Evolutionary conservation across 2,329 filamentous ascomycete genomes (phyloP).

Genomic region (Pseudogymnoascus sp.): DNA sequence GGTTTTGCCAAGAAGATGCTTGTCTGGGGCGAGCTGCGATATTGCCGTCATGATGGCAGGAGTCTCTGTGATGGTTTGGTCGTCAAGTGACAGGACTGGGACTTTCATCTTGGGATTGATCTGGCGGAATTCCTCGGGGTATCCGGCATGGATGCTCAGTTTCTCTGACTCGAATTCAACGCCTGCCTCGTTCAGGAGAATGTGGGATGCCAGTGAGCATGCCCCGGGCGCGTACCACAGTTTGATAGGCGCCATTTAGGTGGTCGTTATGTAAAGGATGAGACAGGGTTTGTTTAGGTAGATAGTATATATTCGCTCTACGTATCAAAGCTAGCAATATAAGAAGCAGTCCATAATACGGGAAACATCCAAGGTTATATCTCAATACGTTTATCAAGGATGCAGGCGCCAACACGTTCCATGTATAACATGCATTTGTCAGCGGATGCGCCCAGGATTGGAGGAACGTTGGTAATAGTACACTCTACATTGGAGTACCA

Average conservation of each 20-base stretch:
- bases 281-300: not conserved
- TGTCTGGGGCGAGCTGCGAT: constrained; percentile 25
- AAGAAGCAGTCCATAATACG: not conserved
- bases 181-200: constrained; percentile 25
- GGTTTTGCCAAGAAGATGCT: constrained; percentile 25
- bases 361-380: not conserved
- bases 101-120: constrained; percentile 30
- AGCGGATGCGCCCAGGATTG: not conserved
- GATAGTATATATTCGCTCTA: not conserved
- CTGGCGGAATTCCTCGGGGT: constrained; percentile 17
- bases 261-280: not conserved
- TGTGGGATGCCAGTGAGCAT: constrained; percentile 28
- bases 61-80: constrained; percentile 28
- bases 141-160: constrained; percentile 8
- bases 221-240: constrained; percentile 25
- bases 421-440: not conserved
- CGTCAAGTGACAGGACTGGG: constrained; percentile 25
- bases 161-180: constrained; percentile 19
- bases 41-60: constrained; percentile 29
- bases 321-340: not conserved
- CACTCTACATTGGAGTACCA: not conserved
- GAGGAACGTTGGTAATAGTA: not conserved
- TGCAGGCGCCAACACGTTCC: not conserved
- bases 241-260: constrained; percentile 19
- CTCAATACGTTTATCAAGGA: not conserved